These are phyloP conservation scores for Tetrapisispora phaffii DNA, from an alignment of 805 yeast genomes.

Conservation along the genomic window DNA sequence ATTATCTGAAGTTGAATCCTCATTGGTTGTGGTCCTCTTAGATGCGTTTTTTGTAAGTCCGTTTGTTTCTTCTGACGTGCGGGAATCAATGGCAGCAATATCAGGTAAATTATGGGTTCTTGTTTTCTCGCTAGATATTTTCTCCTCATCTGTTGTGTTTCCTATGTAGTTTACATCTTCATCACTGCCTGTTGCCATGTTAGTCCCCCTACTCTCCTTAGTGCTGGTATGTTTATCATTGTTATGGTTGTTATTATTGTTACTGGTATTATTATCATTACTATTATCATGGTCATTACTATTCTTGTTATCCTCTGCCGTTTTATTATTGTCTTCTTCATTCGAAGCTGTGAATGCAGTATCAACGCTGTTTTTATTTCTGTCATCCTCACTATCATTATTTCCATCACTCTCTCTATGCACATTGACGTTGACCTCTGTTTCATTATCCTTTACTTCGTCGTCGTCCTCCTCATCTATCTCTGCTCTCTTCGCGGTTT, in stretches of 20 bases:
- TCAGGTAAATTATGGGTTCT: no score
- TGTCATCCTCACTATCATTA: neutral
- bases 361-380: neutral
- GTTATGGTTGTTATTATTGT: neutral
- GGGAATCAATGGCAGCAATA: no score
- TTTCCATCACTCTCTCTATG: neutral
- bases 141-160: no score
- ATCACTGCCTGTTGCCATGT: no score
- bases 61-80: neutral
- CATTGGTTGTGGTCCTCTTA: neutral
- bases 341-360: neutral
- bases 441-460: neutral
- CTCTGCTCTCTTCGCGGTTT: neutral
- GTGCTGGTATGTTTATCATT: neutral
- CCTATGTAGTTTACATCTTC: no score
- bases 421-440: neutral
- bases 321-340: neutral
- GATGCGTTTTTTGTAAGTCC: neutral
- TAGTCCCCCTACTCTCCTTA: no score
- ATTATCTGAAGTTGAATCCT: constrained; percentile 8
- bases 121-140: no score
- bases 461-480: neutral
- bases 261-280: neutral
- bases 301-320: neutral
- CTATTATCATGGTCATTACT: neutral